Percentiles rank a stretch among this genome's conserved stretches.
phyloP scores from a whole-genome alignment of 116 monocot genomes.

The Trichopus zeylanicus region DNA sequence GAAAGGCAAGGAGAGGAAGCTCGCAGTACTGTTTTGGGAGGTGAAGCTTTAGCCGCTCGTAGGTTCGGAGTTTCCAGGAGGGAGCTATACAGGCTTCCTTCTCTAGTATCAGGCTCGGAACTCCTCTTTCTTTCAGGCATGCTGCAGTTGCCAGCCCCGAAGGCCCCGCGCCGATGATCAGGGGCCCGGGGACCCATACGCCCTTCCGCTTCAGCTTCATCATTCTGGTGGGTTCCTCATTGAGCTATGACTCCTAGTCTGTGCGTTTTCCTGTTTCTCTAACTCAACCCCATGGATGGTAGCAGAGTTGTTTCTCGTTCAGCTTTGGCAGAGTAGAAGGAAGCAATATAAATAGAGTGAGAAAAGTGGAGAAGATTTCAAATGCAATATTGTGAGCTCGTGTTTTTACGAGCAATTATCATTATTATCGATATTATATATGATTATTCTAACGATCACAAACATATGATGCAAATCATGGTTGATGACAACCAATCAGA shows the following conservation, averaged over 20 bases:
- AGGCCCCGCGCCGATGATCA: conserved; percentile 77
- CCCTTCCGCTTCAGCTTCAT: conserved; percentile 21
- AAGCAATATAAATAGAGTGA: conserved; percentile 20
- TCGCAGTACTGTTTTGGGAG: conserved; percentile 72
- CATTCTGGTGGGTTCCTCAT: background rate
- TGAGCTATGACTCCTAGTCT: too few relatives aligned
- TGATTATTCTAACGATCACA: too few relatives aligned
- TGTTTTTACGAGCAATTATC: too few relatives aligned
- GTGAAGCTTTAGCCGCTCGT: conserved; percentile 63
- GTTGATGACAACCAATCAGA: background rate
- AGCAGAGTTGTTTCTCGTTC: background rate
- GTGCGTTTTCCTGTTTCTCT: too few relatives aligned
- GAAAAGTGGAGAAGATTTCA: conserved; percentile 11
- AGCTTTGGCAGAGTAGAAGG: background rate
- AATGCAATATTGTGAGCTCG: conserved; percentile 1
- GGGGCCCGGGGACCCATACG: conserved; percentile 55
- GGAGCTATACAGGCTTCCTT: conserved; percentile 51
- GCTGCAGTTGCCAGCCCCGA: conserved; percentile 70
- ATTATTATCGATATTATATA: too few relatives aligned
- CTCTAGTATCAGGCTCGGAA: conserved; percentile 63
- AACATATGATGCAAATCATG: too few relatives aligned
- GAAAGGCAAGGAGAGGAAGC: conserved; percentile 63
- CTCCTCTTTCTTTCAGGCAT: conserved; percentile 49
- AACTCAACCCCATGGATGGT: too few relatives aligned
- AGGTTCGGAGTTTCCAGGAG: conserved; percentile 61